These are phyloP conservation scores for Pseudogymnoascus sp. DNA, from an alignment of 2,329 filamentous ascomycete genomes.

Conservation along the genomic window DNA sequence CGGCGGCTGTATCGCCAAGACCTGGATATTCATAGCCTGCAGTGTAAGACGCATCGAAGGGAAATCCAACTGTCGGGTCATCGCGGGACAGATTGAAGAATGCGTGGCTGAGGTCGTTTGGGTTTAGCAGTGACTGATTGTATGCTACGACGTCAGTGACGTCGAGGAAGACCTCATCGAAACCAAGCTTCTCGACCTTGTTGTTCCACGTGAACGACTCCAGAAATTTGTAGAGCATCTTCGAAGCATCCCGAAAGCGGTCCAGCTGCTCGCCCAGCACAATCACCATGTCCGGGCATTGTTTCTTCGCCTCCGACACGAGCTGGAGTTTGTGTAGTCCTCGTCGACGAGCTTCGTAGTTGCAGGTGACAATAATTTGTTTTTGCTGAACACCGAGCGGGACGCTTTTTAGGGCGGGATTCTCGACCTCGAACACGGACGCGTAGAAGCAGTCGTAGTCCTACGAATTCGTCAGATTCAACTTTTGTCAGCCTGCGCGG, in stretches of 20 bases:
- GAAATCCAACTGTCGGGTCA: slow-evolving; percentile 74
- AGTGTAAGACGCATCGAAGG: slow-evolving; percentile 61
- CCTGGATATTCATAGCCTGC: slow-evolving; percentile 43
- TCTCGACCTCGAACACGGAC: slow-evolving; percentile 71
- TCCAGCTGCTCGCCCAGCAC: slow-evolving; percentile 81
- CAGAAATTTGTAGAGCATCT: slow-evolving; percentile 67
- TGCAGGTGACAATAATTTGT: slow-evolving; percentile 86
- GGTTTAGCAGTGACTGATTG: slow-evolving; percentile 66
- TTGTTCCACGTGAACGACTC: slow-evolving; percentile 67
- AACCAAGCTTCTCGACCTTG: slow-evolving; percentile 72
- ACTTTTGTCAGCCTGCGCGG: slow-evolving; percentile 14
- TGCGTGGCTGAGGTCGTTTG: slow-evolving; percentile 51
- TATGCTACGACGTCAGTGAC: slow-evolving; percentile 80
- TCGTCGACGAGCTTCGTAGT: slow-evolving; percentile 76
- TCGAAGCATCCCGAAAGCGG: slow-evolving; percentile 78
- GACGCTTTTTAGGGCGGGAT: slow-evolving; percentile 60
- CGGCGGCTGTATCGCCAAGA: not conserved
- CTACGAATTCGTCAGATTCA: slow-evolving; percentile 29
- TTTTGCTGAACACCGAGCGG: slow-evolving; percentile 86
- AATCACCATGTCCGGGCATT: slow-evolving; percentile 78
- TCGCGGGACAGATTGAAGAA: slow-evolving; percentile 70
- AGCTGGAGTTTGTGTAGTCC: slow-evolving; percentile 76
- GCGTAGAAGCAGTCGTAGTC: slow-evolving; percentile 93
- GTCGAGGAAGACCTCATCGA: slow-evolving; percentile 72
- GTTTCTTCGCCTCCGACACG: slow-evolving; percentile 67